phyloP scores from a whole-genome alignment of 2,329 filamentous ascomycete genomes.

The Colletotrichum scovillei region DNA sequence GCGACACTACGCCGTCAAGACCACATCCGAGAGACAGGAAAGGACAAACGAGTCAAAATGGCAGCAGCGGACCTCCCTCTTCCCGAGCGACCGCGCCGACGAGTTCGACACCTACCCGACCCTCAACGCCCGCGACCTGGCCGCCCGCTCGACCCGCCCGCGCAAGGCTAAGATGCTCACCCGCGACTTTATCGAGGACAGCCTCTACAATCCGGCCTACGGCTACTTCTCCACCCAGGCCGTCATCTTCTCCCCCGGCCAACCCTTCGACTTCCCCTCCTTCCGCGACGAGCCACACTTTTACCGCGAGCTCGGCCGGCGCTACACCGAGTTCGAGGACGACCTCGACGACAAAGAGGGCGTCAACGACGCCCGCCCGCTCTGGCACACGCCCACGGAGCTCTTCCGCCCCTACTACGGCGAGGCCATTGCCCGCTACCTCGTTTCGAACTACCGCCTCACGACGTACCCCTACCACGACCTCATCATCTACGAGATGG shows the following conservation, averaged over 20 bases:
- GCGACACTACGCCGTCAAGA: constrained; percentile 41
- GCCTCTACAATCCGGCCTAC: constrained; percentile 92
- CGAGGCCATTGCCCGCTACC: constrained; percentile 95
- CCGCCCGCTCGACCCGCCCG: constrained; percentile 79
- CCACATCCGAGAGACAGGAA: constrained; percentile 36
- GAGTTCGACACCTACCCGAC: constrained; percentile 87
- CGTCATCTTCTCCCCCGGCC: constrained; percentile 93
- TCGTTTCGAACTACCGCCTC: constrained; percentile 95
- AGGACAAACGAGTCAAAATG: constrained; percentile 76
- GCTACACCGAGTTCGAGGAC: constrained; percentile 93
- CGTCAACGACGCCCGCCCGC: constrained; percentile 81
- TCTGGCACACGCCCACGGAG: constrained; percentile 99
- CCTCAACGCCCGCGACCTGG: constrained; percentile 85
- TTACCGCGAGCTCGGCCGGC: constrained; percentile 77
- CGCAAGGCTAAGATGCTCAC: constrained; percentile 95
- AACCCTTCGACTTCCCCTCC: constrained; percentile 87
- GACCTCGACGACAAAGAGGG: constrained; percentile 76
- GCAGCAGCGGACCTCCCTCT: constrained; percentile 84
- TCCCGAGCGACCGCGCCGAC: constrained; percentile 80
- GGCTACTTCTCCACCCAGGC: constrained; percentile 97
- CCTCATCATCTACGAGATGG: constrained; percentile 98
- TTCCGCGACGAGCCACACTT: constrained; percentile 90
- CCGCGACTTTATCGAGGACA: constrained; percentile 97
- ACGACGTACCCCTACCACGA: constrained; percentile 96
- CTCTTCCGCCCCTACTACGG: constrained; percentile 97